These are phyloP conservation scores for Colletotrichum paranaense DNA, from an alignment of 2,329 filamentous ascomycete genomes.

Conservation along the genomic window DNA sequence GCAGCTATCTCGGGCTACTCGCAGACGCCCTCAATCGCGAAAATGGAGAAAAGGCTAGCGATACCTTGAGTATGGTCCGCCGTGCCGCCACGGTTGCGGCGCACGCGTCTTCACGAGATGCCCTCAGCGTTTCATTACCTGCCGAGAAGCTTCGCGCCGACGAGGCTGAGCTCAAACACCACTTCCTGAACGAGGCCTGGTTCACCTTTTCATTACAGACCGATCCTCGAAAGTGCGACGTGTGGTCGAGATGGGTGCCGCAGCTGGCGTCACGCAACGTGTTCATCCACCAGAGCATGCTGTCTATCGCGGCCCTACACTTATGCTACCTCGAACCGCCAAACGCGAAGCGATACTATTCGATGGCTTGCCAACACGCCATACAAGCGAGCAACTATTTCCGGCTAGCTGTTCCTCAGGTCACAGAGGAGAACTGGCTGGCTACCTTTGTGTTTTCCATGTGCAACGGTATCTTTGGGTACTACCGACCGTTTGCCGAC, in stretches of 20 bases:
- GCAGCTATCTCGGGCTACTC: conserved; percentile 35
- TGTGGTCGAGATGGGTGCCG: conserved; percentile 35
- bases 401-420: conserved; percentile 28
- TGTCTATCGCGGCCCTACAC: conserved; percentile 35
- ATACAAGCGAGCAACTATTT: conserved; percentile 37
- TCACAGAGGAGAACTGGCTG: conserved; percentile 36
- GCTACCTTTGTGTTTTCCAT: conserved; percentile 33
- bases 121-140: conserved; percentile 27
- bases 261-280: conserved; percentile 33
- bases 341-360: conserved; percentile 34
- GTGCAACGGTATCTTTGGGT: conserved; percentile 36
- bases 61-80: conserved; percentile 30
- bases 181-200: conserved; percentile 35
- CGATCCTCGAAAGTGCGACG: conserved; percentile 34
- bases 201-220: conserved; percentile 31
- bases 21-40: conserved; percentile 35
- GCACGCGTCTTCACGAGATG: conserved; percentile 32
- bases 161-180: conserved; percentile 36
- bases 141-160: conserved; percentile 34
- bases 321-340: conserved; percentile 35
- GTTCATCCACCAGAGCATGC: conserved; percentile 35
- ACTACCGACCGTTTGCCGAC: conserved; percentile 34
- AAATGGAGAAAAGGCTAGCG: conserved; percentile 17
- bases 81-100: conserved; percentile 33
- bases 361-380: conserved; percentile 34